Conservation (phyloP, 1,139 yeast genomes). For the Kurtzmaniella quercitrusa region DNA sequence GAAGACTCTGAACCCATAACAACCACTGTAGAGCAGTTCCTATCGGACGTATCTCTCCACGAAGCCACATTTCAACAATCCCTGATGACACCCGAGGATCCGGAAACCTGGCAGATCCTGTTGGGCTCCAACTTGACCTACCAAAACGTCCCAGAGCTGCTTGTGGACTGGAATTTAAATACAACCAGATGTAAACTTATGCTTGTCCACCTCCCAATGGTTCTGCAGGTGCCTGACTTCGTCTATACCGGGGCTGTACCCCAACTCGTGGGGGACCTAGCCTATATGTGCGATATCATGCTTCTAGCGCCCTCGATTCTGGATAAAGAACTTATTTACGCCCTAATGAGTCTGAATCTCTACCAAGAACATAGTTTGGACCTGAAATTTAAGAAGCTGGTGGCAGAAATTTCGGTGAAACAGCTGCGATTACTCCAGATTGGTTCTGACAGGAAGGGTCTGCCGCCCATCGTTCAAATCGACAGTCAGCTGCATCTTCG, state of each 20-base stretch:
- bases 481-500: conserved; percentile 28
- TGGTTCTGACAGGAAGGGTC: conserved; percentile 14
- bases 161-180: conserved; percentile 47
- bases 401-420: conserved; percentile 49
- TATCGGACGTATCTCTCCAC: conserved; percentile 40
- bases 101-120: conserved; percentile 24
- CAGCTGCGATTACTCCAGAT: conserved; percentile 45
- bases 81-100: conserved; percentile 21
- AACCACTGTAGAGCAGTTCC: conserved; percentile 42
- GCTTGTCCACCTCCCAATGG: conserved; percentile 34
- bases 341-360: conserved; percentile 37
- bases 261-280: conserved; percentile 42
- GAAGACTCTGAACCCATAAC: conserved; percentile 43
- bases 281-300: conserved; percentile 36
- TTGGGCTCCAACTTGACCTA: conserved; percentile 38
- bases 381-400: conserved; percentile 39
- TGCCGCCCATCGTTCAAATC: conserved; percentile 6
- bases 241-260: conserved; percentile 34
- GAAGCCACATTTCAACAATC: conserved; percentile 17
- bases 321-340: conserved; percentile 41
- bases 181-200: conserved; percentile 44
- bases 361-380: conserved; percentile 49
- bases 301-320: conserved; percentile 39
- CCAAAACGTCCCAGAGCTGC: conserved; percentile 36
- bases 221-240: conserved; percentile 36